Percentiles rank a stretch among this genome's conserved stretches.
Evolutionary conservation across 331 rosid genomes (phyloP).

Genomic region (Pyrus hybrid): DNA sequence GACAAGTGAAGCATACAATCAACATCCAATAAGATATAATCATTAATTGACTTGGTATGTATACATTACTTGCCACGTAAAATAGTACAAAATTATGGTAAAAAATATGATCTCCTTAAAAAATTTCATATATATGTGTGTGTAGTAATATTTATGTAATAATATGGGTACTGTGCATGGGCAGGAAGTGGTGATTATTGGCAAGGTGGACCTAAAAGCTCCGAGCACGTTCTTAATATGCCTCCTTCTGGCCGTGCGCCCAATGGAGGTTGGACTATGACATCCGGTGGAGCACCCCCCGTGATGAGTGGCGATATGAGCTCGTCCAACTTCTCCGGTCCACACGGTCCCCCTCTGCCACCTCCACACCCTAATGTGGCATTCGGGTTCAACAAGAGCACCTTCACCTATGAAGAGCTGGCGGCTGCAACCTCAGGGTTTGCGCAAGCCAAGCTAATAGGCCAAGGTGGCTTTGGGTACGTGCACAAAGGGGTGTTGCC

Average conservation of each 20-base stretch:
- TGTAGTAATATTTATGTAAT: not conserved
- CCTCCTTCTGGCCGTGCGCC: not conserved
- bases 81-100: too few relatives aligned
- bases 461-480: conserved; percentile 67
- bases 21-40: too few relatives aligned
- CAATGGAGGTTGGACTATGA: conserved; percentile 4
- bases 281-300: not conserved
- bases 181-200: not conserved
- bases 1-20: too few relatives aligned
- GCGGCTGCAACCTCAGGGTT: conserved; percentile 49
- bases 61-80: too few relatives aligned
- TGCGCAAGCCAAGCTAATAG: conserved; percentile 29
- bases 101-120: too few relatives aligned
- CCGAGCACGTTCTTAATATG: not conserved
- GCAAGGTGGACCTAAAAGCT: not conserved
- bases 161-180: not conserved
- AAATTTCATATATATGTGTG: not conserved
- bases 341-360: conserved; percentile 44
- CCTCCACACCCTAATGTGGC: conserved; percentile 59
- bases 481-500: conserved; percentile 72
- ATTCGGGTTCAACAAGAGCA: conserved; percentile 53
- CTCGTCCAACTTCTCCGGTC: conserved; percentile 46
- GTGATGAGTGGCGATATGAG: conserved; percentile 30
- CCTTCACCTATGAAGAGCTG: conserved; percentile 48
- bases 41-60: too few relatives aligned